Conservation (phyloP, 225 moss, liverwort and hornwort genomes). For the Takakia lepidozioides region DNA sequence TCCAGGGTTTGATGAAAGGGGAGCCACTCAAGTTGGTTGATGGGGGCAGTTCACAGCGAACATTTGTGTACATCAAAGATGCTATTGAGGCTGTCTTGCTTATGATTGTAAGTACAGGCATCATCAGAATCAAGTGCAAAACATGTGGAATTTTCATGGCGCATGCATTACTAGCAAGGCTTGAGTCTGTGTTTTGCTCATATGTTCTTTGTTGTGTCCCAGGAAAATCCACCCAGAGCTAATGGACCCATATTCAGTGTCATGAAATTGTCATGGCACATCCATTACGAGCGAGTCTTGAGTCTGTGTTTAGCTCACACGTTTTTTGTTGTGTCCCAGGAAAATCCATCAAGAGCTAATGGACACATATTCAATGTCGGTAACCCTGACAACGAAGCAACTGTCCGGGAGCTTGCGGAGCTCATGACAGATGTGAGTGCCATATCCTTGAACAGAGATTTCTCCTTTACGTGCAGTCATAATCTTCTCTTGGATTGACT, state of each 20-base stretch:
- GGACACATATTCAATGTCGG: constrained; percentile 57
- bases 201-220: neutral
- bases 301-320: no score
- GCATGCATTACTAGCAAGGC: no score
- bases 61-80: constrained; percentile 50
- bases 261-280: no score
- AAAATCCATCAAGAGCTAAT: constrained; percentile 45
- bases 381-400: constrained; percentile 42
- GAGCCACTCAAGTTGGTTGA: constrained; percentile 49
- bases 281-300: no score
- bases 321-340: constrained; percentile 15
- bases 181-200: no score
- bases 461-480: no score
- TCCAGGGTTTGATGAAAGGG: constrained; percentile 45
- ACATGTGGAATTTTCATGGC: no score
- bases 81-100: constrained; percentile 40
- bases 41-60: constrained; percentile 41
- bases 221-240: constrained; percentile 47
- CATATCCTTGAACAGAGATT: no score
- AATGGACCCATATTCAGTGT: constrained; percentile 55
- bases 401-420: constrained; percentile 40
- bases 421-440: constrained; percentile 41
- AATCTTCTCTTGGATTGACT: no score
- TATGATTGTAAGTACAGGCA: constrained; percentile 42
- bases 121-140: no score